These are phyloP conservation scores for Alternaria incomplexa DNA, from an alignment of 2,329 filamentous ascomycete genomes.

Conservation along the genomic window DNA sequence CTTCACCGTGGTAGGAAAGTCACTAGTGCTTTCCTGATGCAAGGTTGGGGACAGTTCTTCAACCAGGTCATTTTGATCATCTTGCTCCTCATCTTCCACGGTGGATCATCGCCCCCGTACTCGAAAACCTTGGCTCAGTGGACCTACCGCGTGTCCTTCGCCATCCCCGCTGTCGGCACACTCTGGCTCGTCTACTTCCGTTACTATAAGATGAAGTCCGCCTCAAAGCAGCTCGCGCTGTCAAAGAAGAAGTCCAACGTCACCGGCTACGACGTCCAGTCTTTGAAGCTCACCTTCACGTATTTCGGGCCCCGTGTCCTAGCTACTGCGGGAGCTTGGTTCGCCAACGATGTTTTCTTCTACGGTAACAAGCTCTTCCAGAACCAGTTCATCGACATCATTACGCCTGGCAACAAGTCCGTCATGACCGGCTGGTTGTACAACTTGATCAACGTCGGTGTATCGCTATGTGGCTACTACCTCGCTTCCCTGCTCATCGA, in stretches of 20 bases:
- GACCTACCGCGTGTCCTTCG: slow-evolving; percentile 91
- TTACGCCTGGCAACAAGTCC: slow-evolving; percentile 71
- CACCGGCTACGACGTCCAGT: slow-evolving; percentile 90
- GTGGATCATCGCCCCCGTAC: slow-evolving; percentile 77
- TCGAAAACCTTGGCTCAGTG: slow-evolving; percentile 78
- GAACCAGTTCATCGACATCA: slow-evolving; percentile 83
- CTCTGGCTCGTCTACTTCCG: slow-evolving; percentile 96
- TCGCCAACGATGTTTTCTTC: slow-evolving; percentile 97
- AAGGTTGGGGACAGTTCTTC: slow-evolving; percentile 95
- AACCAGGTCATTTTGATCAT: slow-evolving; percentile 92
- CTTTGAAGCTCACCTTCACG: slow-evolving; percentile 76
- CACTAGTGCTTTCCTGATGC: slow-evolving; percentile 95
- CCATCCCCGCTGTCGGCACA: slow-evolving; percentile 86
- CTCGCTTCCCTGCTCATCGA: slow-evolving; percentile 86
- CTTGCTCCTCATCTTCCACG: slow-evolving; percentile 86
- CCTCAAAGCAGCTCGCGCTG: slow-evolving; percentile 78
- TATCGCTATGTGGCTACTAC: slow-evolving; percentile 89
- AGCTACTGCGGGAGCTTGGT: slow-evolving; percentile 89
- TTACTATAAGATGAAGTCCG: slow-evolving; percentile 90
- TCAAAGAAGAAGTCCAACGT: slow-evolving; percentile 87
- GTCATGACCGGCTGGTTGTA: slow-evolving; percentile 90
- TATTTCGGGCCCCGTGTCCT: slow-evolving; percentile 87
- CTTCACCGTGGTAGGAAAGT: slow-evolving; percentile 96
- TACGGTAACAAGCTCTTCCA: slow-evolving; percentile 99
- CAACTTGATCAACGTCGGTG: slow-evolving; percentile 89